phyloP scores from a whole-genome alignment of 139 green algal genomes.

The Tetraselmis chui region DNA sequence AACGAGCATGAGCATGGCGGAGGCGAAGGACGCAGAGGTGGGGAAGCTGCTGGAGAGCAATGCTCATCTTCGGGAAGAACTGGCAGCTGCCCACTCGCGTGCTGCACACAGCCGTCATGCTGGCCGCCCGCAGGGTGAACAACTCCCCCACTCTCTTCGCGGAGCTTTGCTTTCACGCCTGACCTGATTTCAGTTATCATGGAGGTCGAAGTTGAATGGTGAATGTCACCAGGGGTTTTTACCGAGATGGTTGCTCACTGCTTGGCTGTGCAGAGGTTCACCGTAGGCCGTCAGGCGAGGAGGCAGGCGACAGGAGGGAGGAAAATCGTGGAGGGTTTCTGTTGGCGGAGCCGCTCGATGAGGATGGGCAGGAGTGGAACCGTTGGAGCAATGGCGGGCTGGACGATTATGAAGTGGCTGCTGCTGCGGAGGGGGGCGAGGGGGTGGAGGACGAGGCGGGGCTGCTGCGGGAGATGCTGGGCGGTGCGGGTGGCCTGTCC shows the following conservation, averaged over 20 bases:
- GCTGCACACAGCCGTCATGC: background rate
- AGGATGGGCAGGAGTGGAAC: background rate
- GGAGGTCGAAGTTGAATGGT: too few relatives aligned
- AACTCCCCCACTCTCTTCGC: too few relatives aligned
- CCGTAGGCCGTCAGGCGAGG: too few relatives aligned
- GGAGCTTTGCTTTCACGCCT: too few relatives aligned
- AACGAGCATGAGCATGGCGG: background rate
- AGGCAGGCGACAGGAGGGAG: too few relatives aligned
- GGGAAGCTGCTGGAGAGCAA: background rate
- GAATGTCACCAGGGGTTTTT: too few relatives aligned
- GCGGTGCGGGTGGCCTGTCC: background rate
- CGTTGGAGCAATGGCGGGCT: background rate
- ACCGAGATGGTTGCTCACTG: too few relatives aligned
- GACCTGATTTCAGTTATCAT: too few relatives aligned
- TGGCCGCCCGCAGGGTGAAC: background rate
- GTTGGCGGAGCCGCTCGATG: background rate
- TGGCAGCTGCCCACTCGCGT: background rate
- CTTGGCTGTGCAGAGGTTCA: too few relatives aligned
- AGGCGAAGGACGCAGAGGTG: background rate
- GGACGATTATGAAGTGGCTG: background rate
- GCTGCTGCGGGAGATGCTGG: background rate
- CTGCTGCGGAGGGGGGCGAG: background rate
- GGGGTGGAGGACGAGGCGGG: background rate
- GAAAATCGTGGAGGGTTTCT: background rate
- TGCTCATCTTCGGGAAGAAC: background rate